Conservation (phyloP, 805 yeast genomes). For the Schizosaccharomyces lindneri region DNA sequence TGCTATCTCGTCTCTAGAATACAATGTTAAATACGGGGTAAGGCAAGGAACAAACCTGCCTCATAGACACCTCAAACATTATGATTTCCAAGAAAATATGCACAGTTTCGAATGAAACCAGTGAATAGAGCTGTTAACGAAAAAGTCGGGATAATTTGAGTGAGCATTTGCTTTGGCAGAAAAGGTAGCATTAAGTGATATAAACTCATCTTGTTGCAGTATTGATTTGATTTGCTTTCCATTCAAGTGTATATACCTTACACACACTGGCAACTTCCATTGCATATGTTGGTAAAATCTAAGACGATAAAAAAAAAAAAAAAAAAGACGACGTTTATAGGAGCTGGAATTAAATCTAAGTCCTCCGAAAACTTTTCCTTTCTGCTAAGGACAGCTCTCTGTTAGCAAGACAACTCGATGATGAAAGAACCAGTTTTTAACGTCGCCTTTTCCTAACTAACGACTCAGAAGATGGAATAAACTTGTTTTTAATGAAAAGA, state of each 20-base stretch:
- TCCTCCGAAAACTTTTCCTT: background rate
- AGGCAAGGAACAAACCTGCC: slow-evolving; percentile 22
- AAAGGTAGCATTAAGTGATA: slow-evolving; percentile 16
- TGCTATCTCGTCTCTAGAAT: slow-evolving; percentile 14
- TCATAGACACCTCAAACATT: slow-evolving; percentile 20
- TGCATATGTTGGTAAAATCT: slow-evolving; percentile 8
- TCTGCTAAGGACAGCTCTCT: background rate
- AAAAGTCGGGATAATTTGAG: slow-evolving; percentile 19
- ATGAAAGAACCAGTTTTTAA: background rate
- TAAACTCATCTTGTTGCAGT: slow-evolving; percentile 23
- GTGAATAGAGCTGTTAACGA: slow-evolving; percentile 9
- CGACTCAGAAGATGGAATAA: no score
- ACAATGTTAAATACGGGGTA: slow-evolving; percentile 15
- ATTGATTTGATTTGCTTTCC: slow-evolving; percentile 43
- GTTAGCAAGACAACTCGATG: background rate
- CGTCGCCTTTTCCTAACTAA: no score
- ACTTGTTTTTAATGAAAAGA: no score
- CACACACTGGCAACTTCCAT: slow-evolving; percentile 46
- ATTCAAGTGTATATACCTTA: slow-evolving; percentile 25
- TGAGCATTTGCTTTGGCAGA: slow-evolving; percentile 25
- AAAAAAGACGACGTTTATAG: background rate
- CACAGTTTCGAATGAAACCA: slow-evolving; percentile 13
- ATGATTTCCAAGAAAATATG: slow-evolving; percentile 15
- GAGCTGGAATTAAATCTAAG: background rate
- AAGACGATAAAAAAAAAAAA: background rate